Evolutionary conservation across 352 stramenopile genomes (phyloP), one percentile per base, ranked within the genome.

Genomic region (Salisapilia sapeloensis): DNA sequence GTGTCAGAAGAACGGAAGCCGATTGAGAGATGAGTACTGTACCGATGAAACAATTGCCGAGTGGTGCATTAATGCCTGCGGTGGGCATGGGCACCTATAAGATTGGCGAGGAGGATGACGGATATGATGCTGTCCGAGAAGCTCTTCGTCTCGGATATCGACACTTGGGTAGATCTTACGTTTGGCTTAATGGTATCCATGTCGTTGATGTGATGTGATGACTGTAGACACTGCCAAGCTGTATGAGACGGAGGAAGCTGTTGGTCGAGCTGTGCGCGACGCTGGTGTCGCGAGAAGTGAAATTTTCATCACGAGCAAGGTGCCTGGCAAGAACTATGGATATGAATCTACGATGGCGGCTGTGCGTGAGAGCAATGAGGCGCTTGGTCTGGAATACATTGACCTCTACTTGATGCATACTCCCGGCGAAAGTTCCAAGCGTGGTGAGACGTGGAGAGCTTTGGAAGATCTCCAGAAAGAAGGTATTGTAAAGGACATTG

Each of bases 171-270:
- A n/a, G n/a, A n/a, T n/a, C n/a, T n/a, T n/a, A n/a, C n/a, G n/a
- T n/a, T n/a, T n/a, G n/a, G n/a, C n/a, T n/a, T n/a, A n/a, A n/a
- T n/a, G n/a, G n/a, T n/a, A n/a, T n/a, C n/a, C n/a, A n/a, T n/a
- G n/a, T n/a, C n/a, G n/a, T n/a, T n/a, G n/a, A n/a, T n/a, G n/a
- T n/a, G n/a, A n/a, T n/a, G n/a, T n/a, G n/a, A n/a, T n/a, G n/a
- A n/a, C n/a, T 24, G 17, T 36, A 25, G 69, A 85, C 42, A 66
- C 53, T 11, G 69, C 69, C 2, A 43, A 64, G 23, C 24, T 81
- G 0, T 85, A 85, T 43, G 27, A 69, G 15, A 85, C 80, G 38
- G 59, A 80, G 24, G 32, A 30, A 11, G 57, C 60, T 4, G 72
- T 85, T 27, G 62, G 62, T 6, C 24, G 41, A 13, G 70, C 38